A percentile compares a stretch with the other conserved stretches of the same genome.
Evolutionary conservation across 78 protist genomes (phyloP).

Genomic region (Dictyostelium purpureum): DNA sequence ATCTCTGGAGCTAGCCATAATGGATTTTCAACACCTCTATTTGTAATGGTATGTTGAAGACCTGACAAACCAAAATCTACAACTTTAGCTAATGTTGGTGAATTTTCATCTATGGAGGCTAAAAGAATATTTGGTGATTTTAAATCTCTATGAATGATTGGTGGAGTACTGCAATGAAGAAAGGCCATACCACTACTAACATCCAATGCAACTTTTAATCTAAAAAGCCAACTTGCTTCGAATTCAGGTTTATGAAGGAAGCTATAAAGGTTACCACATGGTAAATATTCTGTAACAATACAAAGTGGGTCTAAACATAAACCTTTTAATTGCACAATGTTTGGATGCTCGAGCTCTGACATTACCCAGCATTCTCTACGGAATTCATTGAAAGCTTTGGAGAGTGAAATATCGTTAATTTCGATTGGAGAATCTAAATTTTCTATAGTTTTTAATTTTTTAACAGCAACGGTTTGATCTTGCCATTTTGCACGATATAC

Average conservation of each 20-base stretch:
- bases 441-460: constrained; percentile 59
- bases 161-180: constrained; percentile 71
- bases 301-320: constrained; percentile 80
- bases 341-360: constrained; percentile 76
- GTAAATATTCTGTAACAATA: constrained; percentile 75
- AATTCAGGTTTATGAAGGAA: constrained; percentile 22
- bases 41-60: constrained; percentile 59
- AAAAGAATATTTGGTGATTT: constrained; percentile 80
- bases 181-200: constrained; percentile 79
- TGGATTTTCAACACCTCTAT: constrained; percentile 81
- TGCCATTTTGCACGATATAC: constrained; percentile 71
- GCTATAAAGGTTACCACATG: constrained; percentile 72
- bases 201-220: constrained; percentile 73
- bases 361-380: constrained; percentile 80
- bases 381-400: constrained; percentile 78
- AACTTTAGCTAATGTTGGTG: constrained; percentile 68
- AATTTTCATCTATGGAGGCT: constrained; percentile 55
- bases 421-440: constrained; percentile 19
- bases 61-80: constrained; percentile 83
- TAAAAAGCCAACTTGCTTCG: constrained; percentile 43
- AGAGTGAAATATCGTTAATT: constrained; percentile 68
- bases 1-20: constrained; percentile 86
- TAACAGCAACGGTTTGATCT: constrained; percentile 75
- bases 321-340: constrained; percentile 72
- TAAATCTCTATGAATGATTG: constrained; percentile 79